Base-by-base conservation (phyloP, 805 yeast genomes). In the Kazachstania africana region DNA sequence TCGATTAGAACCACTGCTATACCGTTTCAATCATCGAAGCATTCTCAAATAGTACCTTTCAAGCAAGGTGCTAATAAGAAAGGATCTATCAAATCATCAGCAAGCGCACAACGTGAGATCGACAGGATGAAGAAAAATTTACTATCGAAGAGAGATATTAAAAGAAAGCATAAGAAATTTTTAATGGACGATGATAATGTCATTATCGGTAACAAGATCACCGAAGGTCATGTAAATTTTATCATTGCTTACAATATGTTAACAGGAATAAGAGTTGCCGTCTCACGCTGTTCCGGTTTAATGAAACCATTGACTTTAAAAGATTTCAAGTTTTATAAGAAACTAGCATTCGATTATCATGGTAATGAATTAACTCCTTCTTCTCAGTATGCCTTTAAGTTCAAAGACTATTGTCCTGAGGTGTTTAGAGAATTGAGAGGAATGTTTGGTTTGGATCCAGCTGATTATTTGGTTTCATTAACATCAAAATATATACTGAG, bases 221-320 rank as follows among this genome's bases (percentile, higher is more conserved):
- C 78, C 39, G 97, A 91, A 56, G 96, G 95, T 26, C 97, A 91
- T 50, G 84, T 75, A 31, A 91, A 87, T 54, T 91, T 78, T 47
- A 82, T 85, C 17, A 75, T 88, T 65, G 98, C 96, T 1, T 93
- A 91, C 56, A 85, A 88, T 55, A 88, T 91, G 96, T 68, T 93
- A 36, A 87, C 97, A 0, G 98, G 99, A 2, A 91, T 91, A 28
- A 68, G 98, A 35, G 94, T 85, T 6, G 87, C 96, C 0, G 97
- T 91, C 0, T 83, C 95, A 3, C 65, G 95, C 36, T 79, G 94
- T 46, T 82, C 95, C 0, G 93, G 94, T 23, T 66, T 78, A 8
- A 80, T 83, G 70, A 71, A 78, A 33, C 77, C 78, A 13, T 59
- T 91, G 26, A 68, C 66, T 2, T 78, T 40, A 8, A 66, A 62